phyloP scores from a whole-genome alignment of 164 flowering plant species.

The Berberis vulgaris region DNA sequence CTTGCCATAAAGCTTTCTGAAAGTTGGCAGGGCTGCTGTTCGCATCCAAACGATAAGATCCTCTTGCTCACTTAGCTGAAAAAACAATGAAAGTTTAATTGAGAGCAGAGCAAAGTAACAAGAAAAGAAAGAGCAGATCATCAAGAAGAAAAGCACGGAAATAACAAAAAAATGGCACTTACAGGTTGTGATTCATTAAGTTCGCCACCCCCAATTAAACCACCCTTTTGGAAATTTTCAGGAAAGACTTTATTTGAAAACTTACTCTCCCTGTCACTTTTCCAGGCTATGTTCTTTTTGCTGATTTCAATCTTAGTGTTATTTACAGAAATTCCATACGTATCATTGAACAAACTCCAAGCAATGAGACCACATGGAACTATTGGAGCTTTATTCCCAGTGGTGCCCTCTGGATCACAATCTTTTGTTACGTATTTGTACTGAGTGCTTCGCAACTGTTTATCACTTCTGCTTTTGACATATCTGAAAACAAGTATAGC shows the following conservation, averaged over 20 bases:
- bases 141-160: background rate
- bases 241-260: background rate
- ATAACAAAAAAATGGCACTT: background rate
- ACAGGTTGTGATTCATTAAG: background rate
- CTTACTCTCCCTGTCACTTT: background rate
- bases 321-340: background rate
- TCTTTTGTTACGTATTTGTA: background rate
- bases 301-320: background rate
- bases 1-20: slow-evolving; percentile 10
- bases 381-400: background rate
- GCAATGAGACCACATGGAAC: background rate
- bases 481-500: background rate
- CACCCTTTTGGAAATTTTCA: background rate
- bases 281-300: background rate
- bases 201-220: background rate
- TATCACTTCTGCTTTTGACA: background rate
- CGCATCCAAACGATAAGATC: slow-evolving; percentile 14
- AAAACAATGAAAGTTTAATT: background rate
- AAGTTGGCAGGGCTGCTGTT: slow-evolving; percentile 10
- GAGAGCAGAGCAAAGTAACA: background rate
- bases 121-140: background rate
- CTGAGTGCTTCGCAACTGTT: background rate
- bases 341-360: background rate
- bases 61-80: slow-evolving; percentile 8
- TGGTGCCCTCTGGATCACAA: background rate